Conservation (phyloP, 805 yeast species). For the Metschnikowia arizonensis region DNA sequence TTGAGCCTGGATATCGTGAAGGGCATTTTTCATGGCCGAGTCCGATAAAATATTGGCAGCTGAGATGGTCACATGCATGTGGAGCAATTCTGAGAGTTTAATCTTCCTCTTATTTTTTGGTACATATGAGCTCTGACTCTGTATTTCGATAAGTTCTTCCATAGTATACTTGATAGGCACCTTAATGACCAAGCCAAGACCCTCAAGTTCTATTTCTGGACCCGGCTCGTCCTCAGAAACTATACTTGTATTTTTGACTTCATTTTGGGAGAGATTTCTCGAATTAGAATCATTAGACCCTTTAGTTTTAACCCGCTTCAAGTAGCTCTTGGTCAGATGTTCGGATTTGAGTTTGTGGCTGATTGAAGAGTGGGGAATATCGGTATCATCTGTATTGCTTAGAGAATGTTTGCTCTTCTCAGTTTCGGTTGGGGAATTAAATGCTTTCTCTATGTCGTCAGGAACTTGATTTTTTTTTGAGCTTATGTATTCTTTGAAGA, state of each 20-base stretch:
- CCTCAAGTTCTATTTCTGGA: not conserved
- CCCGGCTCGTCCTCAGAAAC: not conserved
- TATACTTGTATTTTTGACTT: not conserved
- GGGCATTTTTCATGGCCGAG: slow-evolving; percentile 6
- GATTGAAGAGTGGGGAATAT: not conserved
- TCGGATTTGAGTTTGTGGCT: not conserved
- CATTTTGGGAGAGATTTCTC: not conserved
- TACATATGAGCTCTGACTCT: not conserved
- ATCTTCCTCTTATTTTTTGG: slow-evolving; percentile 6
- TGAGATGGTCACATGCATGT: slow-evolving; percentile 4
- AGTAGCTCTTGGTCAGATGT: slow-evolving; percentile 1
- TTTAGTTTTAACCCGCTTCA: not conserved
- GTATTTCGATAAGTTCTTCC: slow-evolving; percentile 6
- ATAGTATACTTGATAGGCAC: not conserved
- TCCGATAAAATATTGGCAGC: not conserved
- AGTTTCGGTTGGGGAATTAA: not conserved
- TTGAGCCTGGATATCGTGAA: slow-evolving; percentile 3
- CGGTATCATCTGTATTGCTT: not conserved
- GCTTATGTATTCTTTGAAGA: slow-evolving; percentile 11
- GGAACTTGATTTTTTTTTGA: slow-evolving; percentile 2
- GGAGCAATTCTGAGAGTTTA: slow-evolving; percentile 11
- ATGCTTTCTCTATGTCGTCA: not conserved
- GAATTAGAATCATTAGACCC: not conserved
- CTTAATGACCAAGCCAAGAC: not conserved
- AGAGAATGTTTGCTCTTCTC: not conserved